These are phyloP conservation scores for Leccinum truebloodii DNA, from an alignment of 768 basidiomycete genomes.

Conservation along the genomic window DNA sequence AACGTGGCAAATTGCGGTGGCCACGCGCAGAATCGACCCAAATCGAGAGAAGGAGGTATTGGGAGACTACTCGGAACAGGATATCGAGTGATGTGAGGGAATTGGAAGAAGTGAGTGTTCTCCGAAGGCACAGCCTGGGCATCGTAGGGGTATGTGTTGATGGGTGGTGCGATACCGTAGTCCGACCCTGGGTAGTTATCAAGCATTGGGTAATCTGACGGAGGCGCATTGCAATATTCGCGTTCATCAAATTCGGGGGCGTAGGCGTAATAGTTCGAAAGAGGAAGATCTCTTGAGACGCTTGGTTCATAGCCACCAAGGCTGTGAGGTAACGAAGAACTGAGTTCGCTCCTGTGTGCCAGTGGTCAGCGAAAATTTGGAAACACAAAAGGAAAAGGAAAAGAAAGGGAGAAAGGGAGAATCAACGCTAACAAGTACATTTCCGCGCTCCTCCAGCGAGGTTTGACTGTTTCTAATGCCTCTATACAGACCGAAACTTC, in stretches of 20 bases:
- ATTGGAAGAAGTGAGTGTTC: slow-evolving; percentile 26
- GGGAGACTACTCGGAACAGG: slow-evolving; percentile 28
- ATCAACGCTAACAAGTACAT: slow-evolving; percentile 36
- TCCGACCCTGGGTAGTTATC: slow-evolving; percentile 17
- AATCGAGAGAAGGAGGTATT: slow-evolving; percentile 4
- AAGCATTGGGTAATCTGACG: slow-evolving; percentile 16
- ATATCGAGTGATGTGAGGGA: slow-evolving; percentile 29
- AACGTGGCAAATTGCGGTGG: slow-evolving; percentile 8
- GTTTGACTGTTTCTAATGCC: slow-evolving; percentile 28
- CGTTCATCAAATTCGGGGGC: slow-evolving; percentile 11
- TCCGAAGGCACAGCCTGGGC: slow-evolving; percentile 15
- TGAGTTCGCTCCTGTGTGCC: slow-evolving; percentile 26
- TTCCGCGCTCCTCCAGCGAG: slow-evolving; percentile 36
- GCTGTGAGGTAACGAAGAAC: slow-evolving; percentile 29
- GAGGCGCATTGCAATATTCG: slow-evolving; percentile 6
- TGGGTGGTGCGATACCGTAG: slow-evolving; percentile 14
- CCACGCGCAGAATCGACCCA: slow-evolving; percentile 1
- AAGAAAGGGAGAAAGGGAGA: background rate
- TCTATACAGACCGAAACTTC: slow-evolving; percentile 30
- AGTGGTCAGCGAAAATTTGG: slow-evolving; percentile 36
- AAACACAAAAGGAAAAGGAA: slow-evolving; percentile 3
- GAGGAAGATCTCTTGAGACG: slow-evolving; percentile 11
- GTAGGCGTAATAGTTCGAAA: slow-evolving; percentile 9
- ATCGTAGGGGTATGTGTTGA: slow-evolving; percentile 14
- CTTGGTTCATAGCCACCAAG: slow-evolving; percentile 25